Percentiles rank a stretch among this genome's conserved stretches.
Evolutionary conservation across 192 early-diverging fungal species (phyloP).

Genomic region (Rhizophagus sp.): DNA sequence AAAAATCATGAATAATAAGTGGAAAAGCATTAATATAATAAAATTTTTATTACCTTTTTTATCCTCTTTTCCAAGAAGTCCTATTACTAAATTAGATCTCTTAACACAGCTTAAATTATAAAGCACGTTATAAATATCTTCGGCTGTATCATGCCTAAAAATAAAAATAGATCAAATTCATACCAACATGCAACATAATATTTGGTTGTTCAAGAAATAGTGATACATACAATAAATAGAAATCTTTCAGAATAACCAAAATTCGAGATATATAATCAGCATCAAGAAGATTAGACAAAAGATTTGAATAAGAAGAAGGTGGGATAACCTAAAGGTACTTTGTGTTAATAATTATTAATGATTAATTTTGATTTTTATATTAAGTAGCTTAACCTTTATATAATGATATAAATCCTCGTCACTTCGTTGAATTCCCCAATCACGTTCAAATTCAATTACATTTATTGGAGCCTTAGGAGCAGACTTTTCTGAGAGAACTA

Average conservation of each 20-base stretch:
- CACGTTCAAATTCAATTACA: slow-evolving; percentile 70
- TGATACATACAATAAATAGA: slow-evolving; percentile 38
- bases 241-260: slow-evolving; percentile 38
- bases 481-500: not conserved
- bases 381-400: slow-evolving; percentile 48
- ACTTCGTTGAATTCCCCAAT: slow-evolving; percentile 64
- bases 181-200: not conserved
- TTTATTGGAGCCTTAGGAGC: slow-evolving; percentile 42
- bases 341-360: not conserved
- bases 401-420: slow-evolving; percentile 53
- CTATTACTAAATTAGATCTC: not conserved
- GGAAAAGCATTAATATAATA: not conserved
- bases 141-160: slow-evolving; percentile 2
- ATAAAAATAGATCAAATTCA: not conserved
- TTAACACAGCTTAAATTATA: not conserved
- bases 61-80: slow-evolving; percentile 2
- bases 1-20: not conserved
- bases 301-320: slow-evolving; percentile 35
- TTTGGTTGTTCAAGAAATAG: not conserved
- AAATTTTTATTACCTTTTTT: slow-evolving; percentile 2
- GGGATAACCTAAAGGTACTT: slow-evolving; percentile 39
- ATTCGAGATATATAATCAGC: slow-evolving; percentile 53
- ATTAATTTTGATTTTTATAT: not conserved
- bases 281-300: slow-evolving; percentile 53
- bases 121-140: slow-evolving; percentile 9